These are phyloP conservation scores for Oropetium thomaeum DNA, from an alignment of 176 grass and related monocot genomes.

Conservation along the genomic window DNA sequence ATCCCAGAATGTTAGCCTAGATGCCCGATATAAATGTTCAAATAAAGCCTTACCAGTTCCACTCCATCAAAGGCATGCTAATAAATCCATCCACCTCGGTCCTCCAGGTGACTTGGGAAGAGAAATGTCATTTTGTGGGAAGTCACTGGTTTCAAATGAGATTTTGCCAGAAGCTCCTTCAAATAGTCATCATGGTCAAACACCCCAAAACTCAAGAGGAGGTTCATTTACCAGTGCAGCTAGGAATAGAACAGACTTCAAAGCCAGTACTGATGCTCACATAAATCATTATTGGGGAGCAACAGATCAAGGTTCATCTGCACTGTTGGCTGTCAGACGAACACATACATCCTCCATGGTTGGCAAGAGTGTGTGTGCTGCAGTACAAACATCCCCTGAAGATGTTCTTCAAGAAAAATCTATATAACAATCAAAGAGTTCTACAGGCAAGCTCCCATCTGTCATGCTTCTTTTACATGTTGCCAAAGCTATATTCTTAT, in stretches of 20 bases:
- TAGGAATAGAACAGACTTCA: slow-evolving; percentile 9
- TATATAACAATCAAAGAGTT: slow-evolving; percentile 78
- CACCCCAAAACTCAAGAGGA: slow-evolving; percentile 17
- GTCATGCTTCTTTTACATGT: slow-evolving; percentile 19
- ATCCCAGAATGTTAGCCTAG: slow-evolving; percentile 50
- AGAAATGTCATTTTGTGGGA: slow-evolving; percentile 61
- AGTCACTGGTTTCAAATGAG: slow-evolving; percentile 41
- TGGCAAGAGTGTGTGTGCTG: slow-evolving; percentile 14
- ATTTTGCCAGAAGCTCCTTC: slow-evolving; percentile 24
- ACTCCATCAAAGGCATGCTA: slow-evolving; percentile 53
- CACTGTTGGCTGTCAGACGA: slow-evolving; percentile 5
- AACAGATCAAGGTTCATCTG: background rate
- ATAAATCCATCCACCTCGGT: slow-evolving; percentile 63
- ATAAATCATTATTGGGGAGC: slow-evolving; percentile 26
- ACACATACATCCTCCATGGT: slow-evolving; percentile 25
- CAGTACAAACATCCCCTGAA: slow-evolving; percentile 35
- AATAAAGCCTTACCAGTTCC: slow-evolving; percentile 44
- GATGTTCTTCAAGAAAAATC: slow-evolving; percentile 80
- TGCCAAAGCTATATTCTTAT: background rate
- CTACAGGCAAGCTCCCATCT: slow-evolving; percentile 51
- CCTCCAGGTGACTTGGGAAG: slow-evolving; percentile 66
- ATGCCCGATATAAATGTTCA: slow-evolving; percentile 60
- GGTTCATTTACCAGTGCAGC: slow-evolving; percentile 11
- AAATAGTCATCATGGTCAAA: slow-evolving; percentile 38
- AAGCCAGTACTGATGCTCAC: slow-evolving; percentile 4